These are phyloP conservation scores for Mycena olivaceomarginata DNA, from an alignment of 768 basidiomycete species.

Conservation along the genomic window DNA sequence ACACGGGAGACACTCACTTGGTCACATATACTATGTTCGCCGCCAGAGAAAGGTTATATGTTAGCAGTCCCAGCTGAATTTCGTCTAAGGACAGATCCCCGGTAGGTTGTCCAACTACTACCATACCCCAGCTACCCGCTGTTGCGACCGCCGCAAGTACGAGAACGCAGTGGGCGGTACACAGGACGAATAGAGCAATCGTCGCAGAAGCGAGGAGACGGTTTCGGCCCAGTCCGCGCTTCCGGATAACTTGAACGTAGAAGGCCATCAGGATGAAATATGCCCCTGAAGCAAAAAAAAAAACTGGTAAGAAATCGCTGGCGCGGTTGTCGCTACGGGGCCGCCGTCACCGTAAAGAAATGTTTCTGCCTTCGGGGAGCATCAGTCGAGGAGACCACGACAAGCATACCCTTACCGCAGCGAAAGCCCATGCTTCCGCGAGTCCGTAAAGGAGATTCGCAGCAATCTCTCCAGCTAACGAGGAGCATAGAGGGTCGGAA, in stretches of 20 bases:
- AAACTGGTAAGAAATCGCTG: neutral
- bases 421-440: neutral
- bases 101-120: neutral
- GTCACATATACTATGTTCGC: constrained; percentile 3
- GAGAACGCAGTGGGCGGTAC: constrained; percentile 10
- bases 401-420: neutral
- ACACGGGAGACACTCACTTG: neutral
- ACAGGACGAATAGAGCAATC: constrained; percentile 13
- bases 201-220: neutral
- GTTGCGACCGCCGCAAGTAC: neutral
- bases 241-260: neutral
- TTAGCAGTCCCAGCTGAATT: neutral
- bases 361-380: neutral
- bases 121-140: neutral
- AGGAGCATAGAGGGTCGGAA: neutral
- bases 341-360: constrained; percentile 1
- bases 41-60: neutral
- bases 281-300: neutral
- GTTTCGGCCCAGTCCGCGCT: neutral
- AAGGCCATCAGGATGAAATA: neutral
- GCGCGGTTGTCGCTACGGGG: neutral
- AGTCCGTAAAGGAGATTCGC: neutral
- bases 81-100: neutral
- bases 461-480: neutral
- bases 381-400: neutral